Evolutionary conservation across 2,329 filamentous ascomycete genomes (phyloP).

Genomic region (Talaromyces sp.): DNA sequence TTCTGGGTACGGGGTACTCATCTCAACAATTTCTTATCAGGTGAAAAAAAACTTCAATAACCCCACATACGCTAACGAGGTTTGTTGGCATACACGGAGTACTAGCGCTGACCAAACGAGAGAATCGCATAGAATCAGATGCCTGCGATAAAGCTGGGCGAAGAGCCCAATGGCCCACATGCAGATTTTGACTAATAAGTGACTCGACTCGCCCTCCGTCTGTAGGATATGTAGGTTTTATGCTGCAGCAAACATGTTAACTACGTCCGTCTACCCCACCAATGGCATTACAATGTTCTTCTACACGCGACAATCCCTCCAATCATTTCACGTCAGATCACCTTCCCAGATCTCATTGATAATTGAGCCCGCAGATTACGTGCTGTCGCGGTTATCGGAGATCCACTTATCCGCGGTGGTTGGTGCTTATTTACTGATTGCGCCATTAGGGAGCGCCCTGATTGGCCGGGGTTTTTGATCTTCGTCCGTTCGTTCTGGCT

Average conservation of each 20-base stretch:
- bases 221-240: too few relatives aligned
- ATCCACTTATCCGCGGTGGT: conserved; percentile 8
- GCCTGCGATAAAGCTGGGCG: background rate
- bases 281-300: background rate
- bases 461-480: background rate
- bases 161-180: background rate
- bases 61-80: conserved; percentile 12
- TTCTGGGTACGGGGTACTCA: background rate
- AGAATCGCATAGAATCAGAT: background rate
- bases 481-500: background rate
- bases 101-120: background rate
- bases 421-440: background rate
- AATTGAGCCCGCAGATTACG: background rate
- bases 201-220: too few relatives aligned
- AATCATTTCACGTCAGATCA: background rate
- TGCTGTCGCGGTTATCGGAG: background rate
- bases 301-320: background rate
- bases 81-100: background rate
- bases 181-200: background rate
- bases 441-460: background rate
- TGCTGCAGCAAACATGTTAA: too few relatives aligned
- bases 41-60: background rate
- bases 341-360: background rate
- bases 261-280: background rate
- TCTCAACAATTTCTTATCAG: background rate